phyloP scores from a whole-genome alignment of 805 yeast genomes.

The Saturnispora diversa region DNA sequence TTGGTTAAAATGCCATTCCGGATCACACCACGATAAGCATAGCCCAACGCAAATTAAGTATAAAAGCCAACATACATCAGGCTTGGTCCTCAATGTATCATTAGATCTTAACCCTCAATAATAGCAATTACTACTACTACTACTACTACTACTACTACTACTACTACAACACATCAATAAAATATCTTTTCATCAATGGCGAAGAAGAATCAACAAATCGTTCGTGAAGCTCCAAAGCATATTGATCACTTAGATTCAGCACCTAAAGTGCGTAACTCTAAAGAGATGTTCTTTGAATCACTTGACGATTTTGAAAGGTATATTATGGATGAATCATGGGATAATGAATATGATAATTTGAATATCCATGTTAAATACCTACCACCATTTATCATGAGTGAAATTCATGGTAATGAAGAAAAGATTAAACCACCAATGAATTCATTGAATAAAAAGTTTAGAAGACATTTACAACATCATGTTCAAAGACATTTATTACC shows the following conservation, averaged over 20 bases:
- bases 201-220: slow-evolving; percentile 20
- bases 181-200: too few species aligned
- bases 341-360: slow-evolving; percentile 61
- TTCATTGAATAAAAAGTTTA: slow-evolving; percentile 62
- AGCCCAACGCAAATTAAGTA: too few species aligned
- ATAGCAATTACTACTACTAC: slow-evolving; percentile 2
- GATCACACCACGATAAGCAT: too few species aligned
- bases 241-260: slow-evolving; percentile 25
- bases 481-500: slow-evolving; percentile 60
- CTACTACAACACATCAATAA: too few species aligned
- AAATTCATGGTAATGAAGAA: slow-evolving; percentile 60
- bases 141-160: slow-evolving; percentile 2
- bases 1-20: too few species aligned
- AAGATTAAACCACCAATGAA: slow-evolving; percentile 66
- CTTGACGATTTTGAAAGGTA: slow-evolving; percentile 54
- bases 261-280: slow-evolving; percentile 26
- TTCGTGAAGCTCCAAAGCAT: slow-evolving; percentile 23
- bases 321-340: slow-evolving; percentile 67
- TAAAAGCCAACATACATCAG: too few species aligned
- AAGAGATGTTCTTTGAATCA: slow-evolving; percentile 46
- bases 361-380: slow-evolving; percentile 60
- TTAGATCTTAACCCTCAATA: too few species aligned
- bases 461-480: slow-evolving; percentile 69
- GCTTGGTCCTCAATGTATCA: too few species aligned
- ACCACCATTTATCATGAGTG: slow-evolving; percentile 67